Base-by-base conservation (phyloP, 495 filamentous ascomycete species). In the Hypoxylon fragiforme region DNA sequence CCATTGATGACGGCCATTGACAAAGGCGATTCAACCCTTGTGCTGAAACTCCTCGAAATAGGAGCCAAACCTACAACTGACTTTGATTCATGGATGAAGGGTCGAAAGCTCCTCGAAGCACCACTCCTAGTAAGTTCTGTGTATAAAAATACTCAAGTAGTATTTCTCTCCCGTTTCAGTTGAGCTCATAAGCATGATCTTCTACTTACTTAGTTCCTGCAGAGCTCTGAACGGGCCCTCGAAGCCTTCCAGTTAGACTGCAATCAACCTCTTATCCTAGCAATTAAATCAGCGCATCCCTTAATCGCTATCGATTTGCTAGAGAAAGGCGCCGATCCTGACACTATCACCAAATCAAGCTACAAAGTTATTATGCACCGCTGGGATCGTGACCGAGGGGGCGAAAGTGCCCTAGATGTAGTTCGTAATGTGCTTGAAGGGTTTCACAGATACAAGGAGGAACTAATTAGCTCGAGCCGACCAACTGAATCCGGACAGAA, bases 191-290 rank as follows among this genome's bases (percentile, higher is more conserved):
- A n/a, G n/a, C n/a, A n/a, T n/a, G n/a, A n/a, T n/a, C n/a, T n/a
- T 16, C 37, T 0, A 73, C 77, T 53, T 66, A 70, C 2, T 67
- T 19, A 52, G 26, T 1, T 46, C 35, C 2, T 45, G n/a, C 54
- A 68, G 65, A 44, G 32, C n/a, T 68, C 72, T 19, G 73, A 83
- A 12, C 43, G 64, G 1, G 81, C 81, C 35, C 49, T 76, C 37
- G 56, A 62, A 0, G 20, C 38, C 1, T 84, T 77, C 60, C 39
- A 73, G n/a, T n/a, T n/a, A n/a, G n/a, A n/a, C n/a, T n/a, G n/a
- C n/a, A n/a, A n/a, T n/a, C n/a, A 90, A 62, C 86, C 86, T 1
- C 67, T 90, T 24, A 60, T 88, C 2, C 40, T 76, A 3, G 87
- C 87, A 0, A 70, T 85, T 2, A 45, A 68, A 1, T 74, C 73